Evolutionary conservation across 1,139 yeast genomes (phyloP).

Genomic region (Lodderomyces margitis): DNA sequence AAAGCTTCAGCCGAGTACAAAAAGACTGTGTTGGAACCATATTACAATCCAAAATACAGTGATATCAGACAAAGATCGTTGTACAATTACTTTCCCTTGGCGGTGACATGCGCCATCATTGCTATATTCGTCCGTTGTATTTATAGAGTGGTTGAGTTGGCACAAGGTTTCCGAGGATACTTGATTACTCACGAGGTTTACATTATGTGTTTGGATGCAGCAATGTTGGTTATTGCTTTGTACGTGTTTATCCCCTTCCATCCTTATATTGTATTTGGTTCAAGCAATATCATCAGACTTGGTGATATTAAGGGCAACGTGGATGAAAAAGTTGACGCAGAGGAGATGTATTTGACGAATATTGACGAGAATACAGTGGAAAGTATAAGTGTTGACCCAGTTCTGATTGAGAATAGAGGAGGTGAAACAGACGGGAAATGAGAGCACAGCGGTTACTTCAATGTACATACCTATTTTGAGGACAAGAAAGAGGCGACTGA

Average conservation of each 20-base stretch:
- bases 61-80: constrained; percentile 38
- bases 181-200: constrained; percentile 69
- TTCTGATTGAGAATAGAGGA: constrained; percentile 1
- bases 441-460: no score
- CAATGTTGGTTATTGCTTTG: constrained; percentile 56
- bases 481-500: no score
- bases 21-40: constrained; percentile 25
- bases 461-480: no score
- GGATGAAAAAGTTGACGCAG: constrained; percentile 19
- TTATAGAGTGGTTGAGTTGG: constrained; percentile 76
- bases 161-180: constrained; percentile 75
- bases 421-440: background rate
- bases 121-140: constrained; percentile 70
- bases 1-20: constrained; percentile 24
- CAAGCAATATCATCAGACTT: constrained; percentile 31
- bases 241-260: constrained; percentile 53
- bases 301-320: constrained; percentile 33
- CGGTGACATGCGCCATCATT: constrained; percentile 51
- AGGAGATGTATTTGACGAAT: background rate
- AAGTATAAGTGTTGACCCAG: constrained; percentile 6
- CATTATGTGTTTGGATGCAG: constrained; percentile 74
- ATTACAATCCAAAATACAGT: constrained; percentile 40
- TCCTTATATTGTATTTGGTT: constrained; percentile 62
- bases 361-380: constrained; percentile 3
- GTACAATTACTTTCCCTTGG: constrained; percentile 51